Evolutionary conservation across 2,329 filamentous ascomycete genomes (phyloP), one percentile per base, ranked within the genome.

Genomic region (Cladophialophora psammophila): DNA sequence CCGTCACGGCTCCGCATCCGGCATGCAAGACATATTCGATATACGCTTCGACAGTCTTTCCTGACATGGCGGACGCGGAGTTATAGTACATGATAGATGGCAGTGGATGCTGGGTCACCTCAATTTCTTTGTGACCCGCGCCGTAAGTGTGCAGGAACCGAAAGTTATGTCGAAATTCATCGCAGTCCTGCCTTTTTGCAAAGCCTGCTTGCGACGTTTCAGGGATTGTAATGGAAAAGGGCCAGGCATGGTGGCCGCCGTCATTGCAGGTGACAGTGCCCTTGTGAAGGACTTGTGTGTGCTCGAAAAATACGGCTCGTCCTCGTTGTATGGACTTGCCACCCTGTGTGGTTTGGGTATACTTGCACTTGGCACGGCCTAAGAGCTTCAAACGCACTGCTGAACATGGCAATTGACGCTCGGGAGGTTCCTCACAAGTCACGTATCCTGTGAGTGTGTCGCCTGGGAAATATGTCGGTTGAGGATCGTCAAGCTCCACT

Each of bases 1-100:
- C 40, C n/a, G 40, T 42, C 13, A 2, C 6, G 13, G 3, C 57
- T n/a, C 32, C 32, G 9, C 13, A n/a, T 20, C 32, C 18, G 9
- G 57, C 57, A n/a, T n/a, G 13, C 15, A 60, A 38, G n/a, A 42
- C 32, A 26, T 60, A 60, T 31, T 60, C 57, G 36, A 60, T 20
- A 18, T 36, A 50, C 9, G 34, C 57, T 31, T 60, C 57, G 20
- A 50, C 13, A 8, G 32, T 60, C 15, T 32, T 45, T 20, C 57
- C 26, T 45, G 34, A 13, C 5, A 60, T 12, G 13, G 13, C 20
- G 10, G 57, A 60, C 31, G 52, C 40, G 3, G 15, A 20, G 32
- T 60, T 20, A 31, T 36, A 48, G 36, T 60, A 60, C 34, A 60
- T 48, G 18, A 32, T 34, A 7, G 57, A 60, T n/a, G 57, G 57